Conservation (phyloP, 2,329 filamentous ascomycete genomes). For the Beauveria caledonica region DNA sequence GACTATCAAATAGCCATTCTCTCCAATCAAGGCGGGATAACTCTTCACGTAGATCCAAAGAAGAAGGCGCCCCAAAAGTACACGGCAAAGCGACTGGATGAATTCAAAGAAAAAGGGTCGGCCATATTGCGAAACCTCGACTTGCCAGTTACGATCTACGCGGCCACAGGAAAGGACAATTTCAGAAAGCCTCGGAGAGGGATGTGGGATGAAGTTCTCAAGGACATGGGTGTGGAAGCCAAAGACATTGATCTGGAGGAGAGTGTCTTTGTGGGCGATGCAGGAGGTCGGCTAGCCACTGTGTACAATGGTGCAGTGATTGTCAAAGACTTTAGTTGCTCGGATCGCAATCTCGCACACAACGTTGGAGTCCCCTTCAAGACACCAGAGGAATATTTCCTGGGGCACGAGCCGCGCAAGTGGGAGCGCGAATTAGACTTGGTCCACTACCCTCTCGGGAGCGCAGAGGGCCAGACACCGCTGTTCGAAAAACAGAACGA, state of each 20-base stretch:
- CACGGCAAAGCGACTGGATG: slow-evolving; percentile 54
- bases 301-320: slow-evolving; percentile 18
- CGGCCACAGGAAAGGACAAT: slow-evolving; percentile 72
- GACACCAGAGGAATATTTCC: slow-evolving; percentile 90
- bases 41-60: slow-evolving; percentile 65
- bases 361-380: slow-evolving; percentile 75
- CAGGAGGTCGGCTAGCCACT: slow-evolving; percentile 50
- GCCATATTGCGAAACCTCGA: slow-evolving; percentile 64
- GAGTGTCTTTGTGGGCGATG: slow-evolving; percentile 88
- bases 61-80: slow-evolving; percentile 49
- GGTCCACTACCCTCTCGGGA: slow-evolving; percentile 39
- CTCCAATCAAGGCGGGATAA: slow-evolving; percentile 83
- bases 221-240: slow-evolving; percentile 51
- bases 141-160: slow-evolving; percentile 73
- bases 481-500: slow-evolving; percentile 53
- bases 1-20: slow-evolving; percentile 72
- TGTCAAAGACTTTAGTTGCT: slow-evolving; percentile 56
- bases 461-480: slow-evolving; percentile 23
- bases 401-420: slow-evolving; percentile 55
- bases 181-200: slow-evolving; percentile 82
- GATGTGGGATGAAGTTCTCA: slow-evolving; percentile 67
- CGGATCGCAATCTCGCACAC: slow-evolving; percentile 70
- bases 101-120: slow-evolving; percentile 76
- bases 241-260: slow-evolving; percentile 56
- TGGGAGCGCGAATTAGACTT: slow-evolving; percentile 69